Evolutionary conservation across 176 grass and related monocot genomes (phyloP), one percentile per base, ranked within the genome.

Genomic region (Cenchrus purpureus): DNA sequence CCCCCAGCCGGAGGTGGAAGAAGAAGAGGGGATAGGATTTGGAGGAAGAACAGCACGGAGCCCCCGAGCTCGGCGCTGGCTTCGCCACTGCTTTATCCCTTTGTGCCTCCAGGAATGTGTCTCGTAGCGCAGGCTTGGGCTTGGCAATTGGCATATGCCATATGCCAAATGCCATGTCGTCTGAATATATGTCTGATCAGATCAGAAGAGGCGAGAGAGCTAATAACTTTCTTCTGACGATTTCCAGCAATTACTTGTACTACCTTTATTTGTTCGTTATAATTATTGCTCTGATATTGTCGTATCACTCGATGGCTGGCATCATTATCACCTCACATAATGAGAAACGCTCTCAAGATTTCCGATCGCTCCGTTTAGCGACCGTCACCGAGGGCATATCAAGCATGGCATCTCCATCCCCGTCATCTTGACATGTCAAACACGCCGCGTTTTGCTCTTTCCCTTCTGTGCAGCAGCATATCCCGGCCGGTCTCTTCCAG

Each of bases 351-450:
- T 9, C 17, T 60, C 3, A 32, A 37, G 74, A 78, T 76, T 48
- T 61, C 11, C 60, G 68, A 68, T 68, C 44, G 37, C 51, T 51
- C 15, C 43, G 54, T 85, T 68, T 85, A 53, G 70, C 61, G 50
- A 75, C 60, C 44, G 12, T 32, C 31, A 51, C 12, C 69, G 12
- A 40, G 37, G 3, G 31, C 31, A 32, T 4, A 2, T 12, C 4
- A 19, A 1, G 10, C 3, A 16, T 10, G 34, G 19, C 0, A 6
- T 0, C 10, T 31, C 31, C 31, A 32, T n/a, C 59, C 28, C 57
- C 42, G 19, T 17, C 46, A 1, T 2, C 44, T 74, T 56, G 32
- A 31, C 49, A n/a, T 5, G 67, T 67, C 82, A 28, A 15, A 32
- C 61, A 67, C 64, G 63, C 6, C 20, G 25, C 12, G 52, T 28